phyloP scores from a whole-genome alignment of 208 protist genomes.

The Leishmania guyanensis region DNA sequence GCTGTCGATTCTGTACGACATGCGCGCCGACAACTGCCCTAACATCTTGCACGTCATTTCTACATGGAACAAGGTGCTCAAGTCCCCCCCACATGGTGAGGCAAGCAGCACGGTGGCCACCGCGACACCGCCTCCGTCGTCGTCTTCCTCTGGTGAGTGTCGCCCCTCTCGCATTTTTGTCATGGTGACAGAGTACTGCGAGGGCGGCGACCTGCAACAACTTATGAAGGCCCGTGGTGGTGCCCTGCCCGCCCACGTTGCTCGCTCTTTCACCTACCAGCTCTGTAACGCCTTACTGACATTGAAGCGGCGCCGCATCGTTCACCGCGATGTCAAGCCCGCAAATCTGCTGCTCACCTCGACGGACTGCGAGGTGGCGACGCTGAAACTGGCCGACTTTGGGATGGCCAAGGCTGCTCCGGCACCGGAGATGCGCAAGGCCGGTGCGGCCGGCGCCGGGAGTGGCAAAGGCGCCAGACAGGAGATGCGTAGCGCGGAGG shows the following conservation, averaged over 20 bases:
- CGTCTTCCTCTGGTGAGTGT: constrained; percentile 14
- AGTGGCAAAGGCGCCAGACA: not conserved
- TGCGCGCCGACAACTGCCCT: constrained; percentile 38
- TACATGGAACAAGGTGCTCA: constrained; percentile 33
- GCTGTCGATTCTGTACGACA: constrained; percentile 29
- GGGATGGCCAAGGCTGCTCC: constrained; percentile 58
- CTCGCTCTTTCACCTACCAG: constrained; percentile 59
- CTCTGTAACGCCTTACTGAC: constrained; percentile 59
- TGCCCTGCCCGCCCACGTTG: constrained; percentile 28
- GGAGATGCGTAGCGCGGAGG: constrained; percentile 2
- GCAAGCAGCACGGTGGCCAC: not conserved
- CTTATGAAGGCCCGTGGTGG: constrained; percentile 27
- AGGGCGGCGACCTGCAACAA: constrained; percentile 59
- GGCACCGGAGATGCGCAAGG: not conserved
- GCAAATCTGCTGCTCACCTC: constrained; percentile 82
- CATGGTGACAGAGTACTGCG: constrained; percentile 69
- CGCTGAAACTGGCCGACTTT: constrained; percentile 71
- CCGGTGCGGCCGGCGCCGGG: not conserved
- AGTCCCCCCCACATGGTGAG: not conserved
- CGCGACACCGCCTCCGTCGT: not conserved
- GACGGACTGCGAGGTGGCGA: constrained; percentile 49
- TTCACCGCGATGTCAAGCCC: constrained; percentile 92
- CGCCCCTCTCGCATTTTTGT: constrained; percentile 29
- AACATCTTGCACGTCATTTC: constrained; percentile 46
- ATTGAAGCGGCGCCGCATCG: constrained; percentile 47